These are phyloP conservation scores for Penicillium sp. DNA, from an alignment of 2,329 filamentous ascomycete genomes.

Conservation along the genomic window DNA sequence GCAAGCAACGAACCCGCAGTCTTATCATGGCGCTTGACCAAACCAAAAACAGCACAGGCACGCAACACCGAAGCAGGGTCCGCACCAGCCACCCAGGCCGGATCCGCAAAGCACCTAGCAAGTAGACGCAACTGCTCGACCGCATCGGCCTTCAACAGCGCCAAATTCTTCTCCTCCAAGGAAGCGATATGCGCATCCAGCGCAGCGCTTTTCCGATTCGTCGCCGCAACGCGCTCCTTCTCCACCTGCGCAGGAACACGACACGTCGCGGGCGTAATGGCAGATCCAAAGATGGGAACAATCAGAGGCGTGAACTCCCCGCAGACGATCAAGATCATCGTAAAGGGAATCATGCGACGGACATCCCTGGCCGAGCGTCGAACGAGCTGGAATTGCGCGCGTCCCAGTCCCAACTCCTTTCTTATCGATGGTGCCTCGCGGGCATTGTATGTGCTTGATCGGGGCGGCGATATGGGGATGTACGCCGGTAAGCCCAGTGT, in stretches of 20 bases:
- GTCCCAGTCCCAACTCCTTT: constrained; percentile 44
- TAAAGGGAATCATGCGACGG: constrained; percentile 74
- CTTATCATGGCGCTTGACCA: constrained; percentile 36
- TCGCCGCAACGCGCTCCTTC: constrained; percentile 51
- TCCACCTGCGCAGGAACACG: constrained; percentile 72
- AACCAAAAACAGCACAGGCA: constrained; percentile 36
- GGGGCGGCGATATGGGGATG: constrained; percentile 34
- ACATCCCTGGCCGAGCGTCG: constrained; percentile 67
- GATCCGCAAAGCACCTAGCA: constrained; percentile 22
- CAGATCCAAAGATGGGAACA: constrained; percentile 64
- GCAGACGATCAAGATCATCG: constrained; percentile 67
- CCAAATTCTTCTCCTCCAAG: constrained; percentile 12
- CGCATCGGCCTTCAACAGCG: constrained; percentile 15
- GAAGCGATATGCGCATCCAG: constrained; percentile 24
- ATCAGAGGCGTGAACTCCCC: constrained; percentile 84
- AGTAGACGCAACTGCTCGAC: constrained; percentile 32
- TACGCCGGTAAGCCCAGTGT: constrained; percentile 31
- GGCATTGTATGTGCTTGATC: constrained; percentile 10
- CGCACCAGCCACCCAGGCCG: constrained; percentile 21
- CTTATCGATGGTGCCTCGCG: constrained; percentile 3
- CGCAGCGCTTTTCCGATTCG: constrained; percentile 41
- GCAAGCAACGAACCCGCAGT: constrained; percentile 39
- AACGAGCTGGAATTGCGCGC: constrained; percentile 68
- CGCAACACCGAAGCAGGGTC: constrained; percentile 27
- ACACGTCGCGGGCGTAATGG: constrained; percentile 74